Conservation (phyloP, 768 basidiomycete species). For the Phylloporus scabripes region DNA sequence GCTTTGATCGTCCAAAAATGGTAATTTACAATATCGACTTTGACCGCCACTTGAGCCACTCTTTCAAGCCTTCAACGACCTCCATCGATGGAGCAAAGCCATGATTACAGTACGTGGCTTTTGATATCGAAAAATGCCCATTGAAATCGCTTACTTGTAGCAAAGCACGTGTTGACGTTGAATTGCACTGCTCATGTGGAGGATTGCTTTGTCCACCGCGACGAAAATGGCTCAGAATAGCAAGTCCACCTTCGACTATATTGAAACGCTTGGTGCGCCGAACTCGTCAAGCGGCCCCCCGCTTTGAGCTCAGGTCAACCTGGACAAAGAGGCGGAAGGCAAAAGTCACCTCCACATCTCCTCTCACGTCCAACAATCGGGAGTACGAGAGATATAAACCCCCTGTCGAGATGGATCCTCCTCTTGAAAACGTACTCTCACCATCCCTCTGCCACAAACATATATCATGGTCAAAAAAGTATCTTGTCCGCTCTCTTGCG, state of each 20-base stretch:
- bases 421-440: background rate
- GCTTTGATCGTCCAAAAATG: background rate
- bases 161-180: background rate
- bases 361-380: conserved; percentile 4
- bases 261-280: background rate
- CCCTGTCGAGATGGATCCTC: background rate
- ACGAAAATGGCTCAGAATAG: too few relatives aligned
- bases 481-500: background rate
- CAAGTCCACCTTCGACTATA: background rate
- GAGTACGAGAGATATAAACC: conserved; percentile 12
- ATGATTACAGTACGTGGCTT: background rate
- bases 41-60: background rate
- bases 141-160: background rate
- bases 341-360: background rate
- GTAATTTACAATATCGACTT: too few relatives aligned
- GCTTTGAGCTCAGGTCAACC: conserved; percentile 8
- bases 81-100: background rate
- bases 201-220: background rate
- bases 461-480: conserved; percentile 9
- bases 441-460: background rate
- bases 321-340: background rate
- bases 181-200: background rate
- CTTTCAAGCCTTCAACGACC: too few relatives aligned
- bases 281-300: background rate
- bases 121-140: background rate